phyloP scores from a whole-genome alignment of 495 filamentous ascomycete species.

The Rusavskia elegans region DNA sequence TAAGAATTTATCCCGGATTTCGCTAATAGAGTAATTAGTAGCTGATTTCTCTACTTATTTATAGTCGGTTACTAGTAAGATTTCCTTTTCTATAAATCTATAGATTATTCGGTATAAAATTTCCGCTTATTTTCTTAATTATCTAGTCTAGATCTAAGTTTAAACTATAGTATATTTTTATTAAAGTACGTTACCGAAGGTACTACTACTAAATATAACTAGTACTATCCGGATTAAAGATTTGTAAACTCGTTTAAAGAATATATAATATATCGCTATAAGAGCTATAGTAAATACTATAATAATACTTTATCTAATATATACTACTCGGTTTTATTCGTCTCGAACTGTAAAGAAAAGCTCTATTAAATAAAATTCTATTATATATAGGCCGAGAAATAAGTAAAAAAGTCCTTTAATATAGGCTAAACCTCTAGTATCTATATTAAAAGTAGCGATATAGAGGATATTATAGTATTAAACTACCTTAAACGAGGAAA shows the following conservation, averaged over 20 bases:
- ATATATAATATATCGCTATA: neutral
- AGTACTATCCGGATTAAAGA: neutral
- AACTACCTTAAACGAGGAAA: neutral
- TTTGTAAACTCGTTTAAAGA: neutral
- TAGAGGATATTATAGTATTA: constrained; percentile 3
- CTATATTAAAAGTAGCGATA: neutral
- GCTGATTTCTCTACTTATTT: no score
- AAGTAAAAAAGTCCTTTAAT: neutral
- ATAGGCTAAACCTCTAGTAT: constrained; percentile 2
- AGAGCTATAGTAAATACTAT: neutral
- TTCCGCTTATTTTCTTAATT: no score
- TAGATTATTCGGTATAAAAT: no score
- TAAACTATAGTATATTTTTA: no score
- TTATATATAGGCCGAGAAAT: constrained; percentile 2
- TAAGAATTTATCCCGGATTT: no score
- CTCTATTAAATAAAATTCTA: constrained; percentile 1
- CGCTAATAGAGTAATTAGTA: no score
- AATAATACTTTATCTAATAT: neutral
- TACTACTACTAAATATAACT: neutral
- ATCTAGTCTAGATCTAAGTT: no score
- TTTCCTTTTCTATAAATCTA: no score
- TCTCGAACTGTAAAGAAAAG: neutral
- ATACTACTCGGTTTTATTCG: neutral
- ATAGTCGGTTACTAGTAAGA: no score
- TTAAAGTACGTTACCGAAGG: neutral